phyloP scores from a whole-genome alignment of 1,139 yeast species.

The Kodamaea suecica region DNA sequence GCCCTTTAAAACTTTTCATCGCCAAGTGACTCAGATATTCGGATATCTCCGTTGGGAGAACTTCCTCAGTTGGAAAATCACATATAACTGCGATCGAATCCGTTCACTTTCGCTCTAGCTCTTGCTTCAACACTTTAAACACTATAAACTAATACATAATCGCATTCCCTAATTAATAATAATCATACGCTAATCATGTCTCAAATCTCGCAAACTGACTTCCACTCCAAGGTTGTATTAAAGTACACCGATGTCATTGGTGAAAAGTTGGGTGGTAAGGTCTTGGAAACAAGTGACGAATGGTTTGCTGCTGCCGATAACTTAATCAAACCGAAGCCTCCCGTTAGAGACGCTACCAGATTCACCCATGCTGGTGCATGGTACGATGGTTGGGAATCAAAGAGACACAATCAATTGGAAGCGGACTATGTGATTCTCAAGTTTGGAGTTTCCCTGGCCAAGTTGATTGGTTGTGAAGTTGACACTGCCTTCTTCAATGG shows the following conservation, averaged over 20 bases:
- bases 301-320: constrained; percentile 96
- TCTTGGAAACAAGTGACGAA: constrained; percentile 72
- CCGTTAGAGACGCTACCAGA: constrained; percentile 74
- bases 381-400: constrained; percentile 98
- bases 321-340: constrained; percentile 73
- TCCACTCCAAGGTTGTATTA: constrained; percentile 43
- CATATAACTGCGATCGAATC: not conserved
- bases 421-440: constrained; percentile 84
- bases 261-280: constrained; percentile 74
- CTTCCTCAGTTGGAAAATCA: no score
- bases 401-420: constrained; percentile 81
- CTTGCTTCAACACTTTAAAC: not conserved
- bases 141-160: no score
- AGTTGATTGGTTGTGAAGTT: constrained; percentile 75
- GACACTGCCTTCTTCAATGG: constrained; percentile 94
- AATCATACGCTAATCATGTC: constrained; percentile 9
- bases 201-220: constrained; percentile 27
- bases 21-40: no score
- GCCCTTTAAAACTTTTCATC: no score
- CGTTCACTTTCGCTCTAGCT: no score
- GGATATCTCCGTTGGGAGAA: no score
- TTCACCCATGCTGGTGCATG: constrained; percentile 89
- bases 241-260: constrained; percentile 74
- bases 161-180: no score
- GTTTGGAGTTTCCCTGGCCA: constrained; percentile 82